Evolutionary conservation across 2,329 filamentous ascomycete genomes (phyloP).

Genomic region (Ceratocystis huliohia): DNA sequence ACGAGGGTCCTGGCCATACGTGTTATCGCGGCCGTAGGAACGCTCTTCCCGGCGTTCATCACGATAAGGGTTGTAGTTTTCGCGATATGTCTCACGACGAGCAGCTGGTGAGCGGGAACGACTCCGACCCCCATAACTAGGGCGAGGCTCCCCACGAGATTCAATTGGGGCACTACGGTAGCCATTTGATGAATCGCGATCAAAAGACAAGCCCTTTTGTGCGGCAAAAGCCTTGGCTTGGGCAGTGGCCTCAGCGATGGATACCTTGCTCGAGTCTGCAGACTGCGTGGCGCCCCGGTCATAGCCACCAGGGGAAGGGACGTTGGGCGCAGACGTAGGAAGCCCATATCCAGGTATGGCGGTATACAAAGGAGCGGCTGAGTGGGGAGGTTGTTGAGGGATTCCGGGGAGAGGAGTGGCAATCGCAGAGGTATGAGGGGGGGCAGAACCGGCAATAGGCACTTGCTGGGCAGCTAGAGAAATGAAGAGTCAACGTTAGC

Average conservation of each 20-base stretch:
- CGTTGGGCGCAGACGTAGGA: conserved; percentile 11
- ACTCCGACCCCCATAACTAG: conserved; percentile 32
- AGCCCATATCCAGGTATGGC: conserved; percentile 10
- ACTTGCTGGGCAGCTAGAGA: conserved; percentile 18
- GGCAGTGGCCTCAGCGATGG: conserved; percentile 54
- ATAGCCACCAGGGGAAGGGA: conserved; percentile 2
- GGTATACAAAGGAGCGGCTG: conserved; percentile 13
- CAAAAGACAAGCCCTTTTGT: conserved; percentile 58
- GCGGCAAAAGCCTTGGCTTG: conserved; percentile 72
- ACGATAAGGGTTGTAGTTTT: conserved; percentile 69
- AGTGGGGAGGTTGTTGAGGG: conserved; percentile 15
- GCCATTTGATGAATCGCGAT: conserved; percentile 30
- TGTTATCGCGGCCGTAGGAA: conserved; percentile 40
- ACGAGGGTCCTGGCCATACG: conserved; percentile 26
- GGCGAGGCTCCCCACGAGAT: conserved; percentile 35
- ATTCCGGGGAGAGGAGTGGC: conserved; percentile 10
- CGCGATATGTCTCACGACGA: conserved; percentile 57
- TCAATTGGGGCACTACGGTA: conserved; percentile 21
- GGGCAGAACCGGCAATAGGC: conserved; percentile 11
- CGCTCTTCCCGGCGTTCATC: conserved; percentile 68
- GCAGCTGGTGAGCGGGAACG: conserved; percentile 60
- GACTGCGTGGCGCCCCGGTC: conserved; percentile 6
- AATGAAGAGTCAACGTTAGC: neutral
- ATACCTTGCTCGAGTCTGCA: neutral
- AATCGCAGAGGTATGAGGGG: conserved; percentile 1